Evolutionary conservation across 2,329 filamentous ascomycete genomes (phyloP), one percentile per base, ranked within the genome.

Genomic region (Xylaria sp.): DNA sequence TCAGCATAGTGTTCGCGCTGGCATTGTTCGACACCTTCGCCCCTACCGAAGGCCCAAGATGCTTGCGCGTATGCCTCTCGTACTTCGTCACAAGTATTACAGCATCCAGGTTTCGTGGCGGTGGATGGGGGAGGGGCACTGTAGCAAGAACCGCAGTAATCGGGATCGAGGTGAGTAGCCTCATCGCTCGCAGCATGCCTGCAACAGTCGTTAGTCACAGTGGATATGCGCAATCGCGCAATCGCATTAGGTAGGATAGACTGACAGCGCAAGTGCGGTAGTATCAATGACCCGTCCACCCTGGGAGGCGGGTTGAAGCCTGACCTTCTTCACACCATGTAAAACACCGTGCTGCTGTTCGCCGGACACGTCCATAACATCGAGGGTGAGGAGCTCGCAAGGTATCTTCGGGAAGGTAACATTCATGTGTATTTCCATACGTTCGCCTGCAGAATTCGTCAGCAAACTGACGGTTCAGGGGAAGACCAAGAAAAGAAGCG

Each of bases 361-460:
- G 72, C 96, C 96, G 25, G 94, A 97, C 32, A 98, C 95, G 82
- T 99, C 96, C 96, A 99, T 99, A 66, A 99, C 95, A 80, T 99
- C 96, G 76, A 99, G 90, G 13, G 96, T 98, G 74, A 98, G 86
- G 61, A 99, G 89, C 82, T 98, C 95, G 84, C 96, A 99, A 10
- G 96, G 96, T 74, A 99, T 88, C 72, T 91, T 90, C 10, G 96
- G 96, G 80, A 99, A 99, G 56, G 94, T 96, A 69, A 99, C 91
- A 84, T 99, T 99, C 82, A 99, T 88, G 81, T 97, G 94, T 74
- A 99, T 99, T 81, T 98, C 96, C 95, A 99, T 98, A 82, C 95
- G 94, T 86, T 99, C 94, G 81, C 94, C 92, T 79, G 56, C 50
- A 63, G 57, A 48, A 41, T 44, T 41, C 55, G 72, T 78, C 69